Evolutionary conservation across 148 eudicot genomes (phyloP), one percentile per base, ranked within the genome.

Genomic region (Rhododendron vialii): DNA sequence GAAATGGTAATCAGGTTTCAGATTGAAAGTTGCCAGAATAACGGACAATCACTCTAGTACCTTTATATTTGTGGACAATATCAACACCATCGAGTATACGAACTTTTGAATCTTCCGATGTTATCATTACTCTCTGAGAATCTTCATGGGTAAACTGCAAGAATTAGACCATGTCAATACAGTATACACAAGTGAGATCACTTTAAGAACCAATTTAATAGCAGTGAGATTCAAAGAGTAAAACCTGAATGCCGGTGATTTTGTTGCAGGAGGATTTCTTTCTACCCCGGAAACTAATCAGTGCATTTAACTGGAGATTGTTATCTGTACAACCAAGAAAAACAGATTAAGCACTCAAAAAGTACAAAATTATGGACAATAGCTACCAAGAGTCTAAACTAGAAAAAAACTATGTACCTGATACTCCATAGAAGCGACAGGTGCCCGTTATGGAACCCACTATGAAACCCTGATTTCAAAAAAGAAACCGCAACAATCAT

Each of bases 191-290:
- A 78, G 10, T 35, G 48, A 83, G 59, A 79, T 69, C 6, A 15
- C 35, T 51, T 30, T 50, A 55, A 63, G 75, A 24, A 36, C 33
- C 38, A 18, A 20, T 38, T 33, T 2, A 18, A 18, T 41, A 78
- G 65, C 24, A 65, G 18, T 38, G 14, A 71, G 65, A 17, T 33
- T 18, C 22, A n/a, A 50, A 83, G 77, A 53, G n/a, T 69, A 59
- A 67, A 73, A 95, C 98, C 98, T 95, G 95, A 90, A 93, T 92
- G 85, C 94, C 91, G 33, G 94, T 93, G 65, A 96, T 91, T 89
- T 86, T 92, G 86, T 89, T 93, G 77, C 89, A 84, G 18, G 88
- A 87, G n/a, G 92, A 88, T 82, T 85, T 93, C 78, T 84, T 92
- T 88, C 83, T 92, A 28, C 91, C 85, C 30, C 48, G 89, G 84